phyloP scores from a whole-genome alignment of 2,329 filamentous ascomycete species.

The Colletotrichum liaoningense region DNA sequence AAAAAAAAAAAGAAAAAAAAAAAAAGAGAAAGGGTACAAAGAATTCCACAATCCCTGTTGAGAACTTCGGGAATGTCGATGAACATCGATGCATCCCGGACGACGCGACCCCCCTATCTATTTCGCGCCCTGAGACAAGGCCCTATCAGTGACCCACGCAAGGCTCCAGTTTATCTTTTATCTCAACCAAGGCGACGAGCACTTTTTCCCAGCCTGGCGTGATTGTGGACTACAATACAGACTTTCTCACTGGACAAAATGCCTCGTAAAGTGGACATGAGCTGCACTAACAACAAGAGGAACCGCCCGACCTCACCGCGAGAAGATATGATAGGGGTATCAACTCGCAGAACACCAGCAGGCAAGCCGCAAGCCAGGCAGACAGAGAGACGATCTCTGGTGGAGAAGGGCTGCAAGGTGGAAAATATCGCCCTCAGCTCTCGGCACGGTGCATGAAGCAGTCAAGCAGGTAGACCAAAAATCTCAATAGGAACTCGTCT shows the following conservation, averaged over 20 bases:
- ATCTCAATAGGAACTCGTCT: slow-evolving; percentile 4
- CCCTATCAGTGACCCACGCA: slow-evolving; percentile 32
- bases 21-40: background rate
- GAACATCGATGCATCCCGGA: slow-evolving; percentile 21
- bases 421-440: slow-evolving; percentile 28
- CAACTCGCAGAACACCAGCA: background rate
- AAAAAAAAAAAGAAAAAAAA: background rate
- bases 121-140: slow-evolving; percentile 29
- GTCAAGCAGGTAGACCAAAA: slow-evolving; percentile 1
- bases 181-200: slow-evolving; percentile 30
- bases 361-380: background rate
- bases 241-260: slow-evolving; percentile 16
- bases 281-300: slow-evolving; percentile 8
- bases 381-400: slow-evolving; percentile 22
- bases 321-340: slow-evolving; percentile 11
- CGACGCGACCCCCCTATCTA: slow-evolving; percentile 8
- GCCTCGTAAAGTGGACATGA: slow-evolving; percentile 17
- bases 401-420: slow-evolving; percentile 26
- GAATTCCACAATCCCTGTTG: slow-evolving; percentile 18
- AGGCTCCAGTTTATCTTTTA: slow-evolving; percentile 33
- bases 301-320: slow-evolving; percentile 7
- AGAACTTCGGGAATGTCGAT: background rate
- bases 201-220: slow-evolving; percentile 28
- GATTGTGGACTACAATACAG: slow-evolving; percentile 10
- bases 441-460: slow-evolving; percentile 27